Evolutionary conservation across 2,329 filamentous ascomycete genomes (phyloP), one percentile per base, ranked within the genome.

Genomic region (Penicillium rolfsii): DNA sequence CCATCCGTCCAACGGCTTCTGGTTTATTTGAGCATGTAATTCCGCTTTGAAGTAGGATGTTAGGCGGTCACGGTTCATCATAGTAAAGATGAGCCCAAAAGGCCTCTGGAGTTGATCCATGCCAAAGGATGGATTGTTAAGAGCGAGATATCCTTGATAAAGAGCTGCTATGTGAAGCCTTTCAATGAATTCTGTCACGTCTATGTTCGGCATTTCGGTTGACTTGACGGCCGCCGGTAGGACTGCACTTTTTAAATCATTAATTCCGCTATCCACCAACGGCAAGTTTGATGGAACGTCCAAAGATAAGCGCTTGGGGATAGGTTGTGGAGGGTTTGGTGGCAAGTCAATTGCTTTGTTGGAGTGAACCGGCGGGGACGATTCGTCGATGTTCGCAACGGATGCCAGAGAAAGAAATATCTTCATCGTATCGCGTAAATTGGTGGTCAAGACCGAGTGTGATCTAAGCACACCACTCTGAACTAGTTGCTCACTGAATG

Each of bases 401-500:
- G 49, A 52, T 14, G 49, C 33, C 49, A 24, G 4, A 26, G 49
- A 14, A 5, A 52, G 30, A 11, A 52, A 52, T 5, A 26, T 52
- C 19, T 52, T 52, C 49, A 52, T 52, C 49, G 49, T 36, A 8
- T 52, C 49, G 8, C 49, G 49, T 36, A 52, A 35, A 58, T 14
- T 64, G 45, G n/a, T 43, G 0, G 63, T 57, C 22, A 71, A 46
- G 19, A 60, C 57, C 1, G 69, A 55, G 46, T 70, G 55, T 24
- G 66, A 64, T 12, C 58, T 59, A 35, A 71, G 48, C 3, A 61
- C 65, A 0, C 64, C 68, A 1, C 68, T 69, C 11, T 66, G 63
- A 9, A 70, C 63, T 22, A 71, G 43, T 5, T 65, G 59, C 22
- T 70, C 64, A 38, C 68, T 70, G 19, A 71, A 64, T 0, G 62